Base-by-base conservation (phyloP, 176 grass and related monocot species). In the Poa pratensis region DNA sequence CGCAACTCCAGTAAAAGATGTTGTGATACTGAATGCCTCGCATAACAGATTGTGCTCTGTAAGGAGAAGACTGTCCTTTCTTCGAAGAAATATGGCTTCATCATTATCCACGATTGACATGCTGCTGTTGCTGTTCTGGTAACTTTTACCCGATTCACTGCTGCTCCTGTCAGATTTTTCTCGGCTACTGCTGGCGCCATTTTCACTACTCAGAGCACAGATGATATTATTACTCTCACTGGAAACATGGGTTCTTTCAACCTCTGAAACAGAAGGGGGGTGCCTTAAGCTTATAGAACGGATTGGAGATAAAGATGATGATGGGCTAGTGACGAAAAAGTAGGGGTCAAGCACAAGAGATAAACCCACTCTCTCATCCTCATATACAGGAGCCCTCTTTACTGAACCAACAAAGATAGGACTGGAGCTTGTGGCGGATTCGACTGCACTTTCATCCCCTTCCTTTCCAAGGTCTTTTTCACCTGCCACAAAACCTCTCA, bases 41-140 rank as follows among this genome's bases (percentile, higher is more conserved):
- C 84, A 87, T 32, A 93, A 63, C 79, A 93, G 30, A 83, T 89
- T 87, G 80, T 93, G 84, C 77, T 93, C 91, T 34, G 80, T 45
- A 71, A 87, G 87, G 17, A 84, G 84, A 45, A 93, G 43, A 27
- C 5, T 76, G n/a, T 80, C 91, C 52, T 90, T 71, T 39, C 60
- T 76, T 49, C 13, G 69, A 48, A 11, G 69, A 15, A 23, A 26
- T 3, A 22, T 48, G 11, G 20, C 15, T 85, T 86, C 87, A 57
- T 76, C 91, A 57, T 87, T 86, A 79, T 59, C 87, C 87, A 82
- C 69, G 9, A 62, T 27, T 62, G 24, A 14, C 11, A 62, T 62
- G 24, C 60, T 64, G 58, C 11, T 64, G 60, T 27, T 62, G 24
- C 59, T 62, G 59, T 62, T 62, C 23, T 14, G 59, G 59, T 23